These are phyloP conservation scores for Radiomyces spectabilis DNA, from an alignment of 192 early-diverging fungal species.

Conservation along the genomic window DNA sequence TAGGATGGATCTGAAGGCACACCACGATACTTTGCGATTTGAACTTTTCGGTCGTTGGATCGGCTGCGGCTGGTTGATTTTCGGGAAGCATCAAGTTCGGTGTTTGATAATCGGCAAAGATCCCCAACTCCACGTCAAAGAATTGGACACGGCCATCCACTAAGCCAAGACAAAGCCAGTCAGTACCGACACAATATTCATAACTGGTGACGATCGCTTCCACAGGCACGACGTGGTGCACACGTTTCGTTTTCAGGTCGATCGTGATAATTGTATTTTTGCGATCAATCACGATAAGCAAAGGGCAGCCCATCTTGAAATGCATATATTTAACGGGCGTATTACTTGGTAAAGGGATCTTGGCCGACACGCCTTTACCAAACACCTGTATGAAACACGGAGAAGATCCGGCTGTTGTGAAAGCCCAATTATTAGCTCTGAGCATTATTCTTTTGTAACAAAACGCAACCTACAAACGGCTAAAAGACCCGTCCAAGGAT, in stretches of 20 bases:
- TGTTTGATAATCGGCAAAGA: conserved; percentile 29
- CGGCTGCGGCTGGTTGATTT: conserved; percentile 7
- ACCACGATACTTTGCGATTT: conserved; percentile 23
- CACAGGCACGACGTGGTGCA: conserved; percentile 21
- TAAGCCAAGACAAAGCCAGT: conserved; percentile 45
- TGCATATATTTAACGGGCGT: conserved; percentile 35
- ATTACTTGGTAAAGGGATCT: conserved; percentile 20
- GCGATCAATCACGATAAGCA: conserved; percentile 37
- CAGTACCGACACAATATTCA: conserved; percentile 35
- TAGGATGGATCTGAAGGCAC: conserved; percentile 40
- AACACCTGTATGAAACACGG: conserved; percentile 33
- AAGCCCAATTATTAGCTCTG: neutral
- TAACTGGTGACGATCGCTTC: conserved; percentile 38
- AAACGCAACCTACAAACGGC: conserved; percentile 35
- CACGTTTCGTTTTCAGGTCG: conserved; percentile 36
- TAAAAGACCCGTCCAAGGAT: conserved; percentile 45
- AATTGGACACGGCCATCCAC: conserved; percentile 41
- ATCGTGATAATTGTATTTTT: conserved; percentile 39
- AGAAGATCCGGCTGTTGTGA: neutral
- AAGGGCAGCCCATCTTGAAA: conserved; percentile 45
- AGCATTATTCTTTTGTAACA: neutral
- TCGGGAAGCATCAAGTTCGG: conserved; percentile 29
- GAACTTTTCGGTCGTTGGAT: neutral
- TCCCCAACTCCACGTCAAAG: conserved; percentile 35
- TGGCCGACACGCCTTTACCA: conserved; percentile 28